Percentiles rank a stretch among this genome's conserved stretches.
Conservation (phyloP, 192 early-diverging fungal genomes). For the Obelidium mucronatum region DNA sequence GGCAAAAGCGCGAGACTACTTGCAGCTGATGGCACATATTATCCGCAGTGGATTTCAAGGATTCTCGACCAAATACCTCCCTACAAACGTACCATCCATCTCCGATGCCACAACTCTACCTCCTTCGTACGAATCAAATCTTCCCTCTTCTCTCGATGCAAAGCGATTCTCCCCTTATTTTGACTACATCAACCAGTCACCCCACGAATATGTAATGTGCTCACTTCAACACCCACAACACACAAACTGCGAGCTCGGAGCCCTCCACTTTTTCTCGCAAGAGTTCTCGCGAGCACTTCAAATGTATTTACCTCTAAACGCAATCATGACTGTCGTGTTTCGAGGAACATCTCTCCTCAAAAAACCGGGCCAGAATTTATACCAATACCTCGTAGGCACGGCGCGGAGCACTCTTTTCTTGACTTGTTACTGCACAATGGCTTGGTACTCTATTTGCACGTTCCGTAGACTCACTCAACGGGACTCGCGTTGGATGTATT, state of each 20-base stretch:
- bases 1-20: constrained; percentile 30
- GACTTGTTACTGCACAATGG: constrained; percentile 46
- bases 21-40: constrained; percentile 30
- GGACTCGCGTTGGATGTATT: constrained; percentile 43
- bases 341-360: constrained; percentile 37
- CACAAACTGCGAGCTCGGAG: constrained; percentile 33
- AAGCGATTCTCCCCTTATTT: constrained; percentile 32
- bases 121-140: constrained; percentile 27
- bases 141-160: constrained; percentile 33
- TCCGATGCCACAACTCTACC: constrained; percentile 13
- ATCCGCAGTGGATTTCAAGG: constrained; percentile 13
- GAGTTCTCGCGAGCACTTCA: constrained; percentile 44
- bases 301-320: constrained; percentile 48
- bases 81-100: background rate
- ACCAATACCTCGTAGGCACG: constrained; percentile 26
- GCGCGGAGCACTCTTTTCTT: constrained; percentile 44
- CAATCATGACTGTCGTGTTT: constrained; percentile 51
- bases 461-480: constrained; percentile 27
- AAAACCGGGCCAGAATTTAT: constrained; percentile 34
- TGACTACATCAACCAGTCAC: constrained; percentile 36
- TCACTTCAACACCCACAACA: constrained; percentile 43
- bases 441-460: constrained; percentile 45
- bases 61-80: constrained; percentile 38
- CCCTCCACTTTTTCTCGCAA: constrained; percentile 28
- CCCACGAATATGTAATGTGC: constrained; percentile 50